These are phyloP conservation scores for Blastomyces percursus DNA, from an alignment of 2,329 filamentous ascomycete genomes.

Conservation along the genomic window DNA sequence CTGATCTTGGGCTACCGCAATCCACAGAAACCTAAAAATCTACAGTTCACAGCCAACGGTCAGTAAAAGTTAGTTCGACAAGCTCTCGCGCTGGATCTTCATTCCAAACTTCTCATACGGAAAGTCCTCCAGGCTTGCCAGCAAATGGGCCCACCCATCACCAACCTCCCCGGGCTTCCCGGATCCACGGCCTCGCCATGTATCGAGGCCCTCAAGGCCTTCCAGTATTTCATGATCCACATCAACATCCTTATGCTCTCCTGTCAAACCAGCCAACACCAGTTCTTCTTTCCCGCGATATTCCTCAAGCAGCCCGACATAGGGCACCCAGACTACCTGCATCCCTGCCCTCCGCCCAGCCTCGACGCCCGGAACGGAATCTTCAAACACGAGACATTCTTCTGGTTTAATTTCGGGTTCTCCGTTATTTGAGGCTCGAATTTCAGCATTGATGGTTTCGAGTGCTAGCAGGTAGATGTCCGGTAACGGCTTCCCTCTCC, in stretches of 20 bases:
- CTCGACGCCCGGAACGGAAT: slow-evolving; percentile 87
- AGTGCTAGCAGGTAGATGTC: slow-evolving; percentile 90
- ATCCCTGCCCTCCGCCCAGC: slow-evolving; percentile 83
- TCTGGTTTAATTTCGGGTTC: slow-evolving; percentile 58
- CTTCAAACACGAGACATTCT: slow-evolving; percentile 94
- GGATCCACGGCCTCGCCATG: slow-evolving; percentile 28
- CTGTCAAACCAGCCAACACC: slow-evolving; percentile 72
- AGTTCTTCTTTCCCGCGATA: slow-evolving; percentile 65
- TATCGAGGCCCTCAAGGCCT: slow-evolving; percentile 31
- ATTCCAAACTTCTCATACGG: slow-evolving; percentile 52
- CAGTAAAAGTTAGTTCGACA: not conserved
- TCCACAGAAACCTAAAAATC: not conserved
- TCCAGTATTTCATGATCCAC: slow-evolving; percentile 24
- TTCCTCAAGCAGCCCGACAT: slow-evolving; percentile 64
- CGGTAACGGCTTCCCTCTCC: slow-evolving; percentile 84
- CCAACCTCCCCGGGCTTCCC: slow-evolving; percentile 45
- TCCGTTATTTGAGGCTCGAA: slow-evolving; percentile 47
- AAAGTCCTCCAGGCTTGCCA: slow-evolving; percentile 47
- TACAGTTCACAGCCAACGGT: not conserved
- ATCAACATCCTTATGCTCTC: slow-evolving; percentile 52
- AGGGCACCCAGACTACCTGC: slow-evolving; percentile 87
- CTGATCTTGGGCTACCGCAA: not conserved
- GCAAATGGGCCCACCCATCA: slow-evolving; percentile 50
- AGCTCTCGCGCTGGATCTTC: slow-evolving; percentile 12
- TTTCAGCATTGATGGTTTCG: slow-evolving; percentile 66